phyloP scores from a whole-genome alignment of 176 grass and related monocot species.

The Calamus simplicifolius region DNA sequence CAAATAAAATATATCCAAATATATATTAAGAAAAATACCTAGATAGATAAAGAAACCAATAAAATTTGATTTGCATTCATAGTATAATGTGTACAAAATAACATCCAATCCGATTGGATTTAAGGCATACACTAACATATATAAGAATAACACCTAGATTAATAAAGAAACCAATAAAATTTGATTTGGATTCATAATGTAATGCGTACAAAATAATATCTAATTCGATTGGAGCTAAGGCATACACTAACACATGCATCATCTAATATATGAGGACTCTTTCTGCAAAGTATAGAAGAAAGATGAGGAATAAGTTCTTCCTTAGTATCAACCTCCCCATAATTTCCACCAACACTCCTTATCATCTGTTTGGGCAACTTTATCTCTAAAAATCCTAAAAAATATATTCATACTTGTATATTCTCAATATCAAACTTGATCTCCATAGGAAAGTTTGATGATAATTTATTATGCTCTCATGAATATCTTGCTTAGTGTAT shows the following conservation, averaged over 20 bases:
- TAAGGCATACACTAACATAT: too few relatives aligned
- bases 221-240: too few relatives aligned
- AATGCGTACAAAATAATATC: too few relatives aligned
- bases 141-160: too few relatives aligned
- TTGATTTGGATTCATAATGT: too few relatives aligned
- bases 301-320: conserved; percentile 42
- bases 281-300: conserved; percentile 32
- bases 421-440: conserved; percentile 5
- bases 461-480: neutral
- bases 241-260: conserved; percentile 56
- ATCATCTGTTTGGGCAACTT: conserved; percentile 55
- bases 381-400: conserved; percentile 33
- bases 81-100: too few relatives aligned
- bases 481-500: neutral
- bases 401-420: conserved; percentile 48
- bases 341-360: conserved; percentile 22
- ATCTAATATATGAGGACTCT: conserved; percentile 70
- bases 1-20: too few relatives aligned
- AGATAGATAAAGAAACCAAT: too few relatives aligned
- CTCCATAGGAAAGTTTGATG: neutral
- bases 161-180: too few relatives aligned
- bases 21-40: too few relatives aligned
- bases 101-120: too few relatives aligned
- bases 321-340: conserved; percentile 24
- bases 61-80: too few relatives aligned